Conservation (phyloP, 179 eudicot genomes). For the Amaranthus tricolor region DNA sequence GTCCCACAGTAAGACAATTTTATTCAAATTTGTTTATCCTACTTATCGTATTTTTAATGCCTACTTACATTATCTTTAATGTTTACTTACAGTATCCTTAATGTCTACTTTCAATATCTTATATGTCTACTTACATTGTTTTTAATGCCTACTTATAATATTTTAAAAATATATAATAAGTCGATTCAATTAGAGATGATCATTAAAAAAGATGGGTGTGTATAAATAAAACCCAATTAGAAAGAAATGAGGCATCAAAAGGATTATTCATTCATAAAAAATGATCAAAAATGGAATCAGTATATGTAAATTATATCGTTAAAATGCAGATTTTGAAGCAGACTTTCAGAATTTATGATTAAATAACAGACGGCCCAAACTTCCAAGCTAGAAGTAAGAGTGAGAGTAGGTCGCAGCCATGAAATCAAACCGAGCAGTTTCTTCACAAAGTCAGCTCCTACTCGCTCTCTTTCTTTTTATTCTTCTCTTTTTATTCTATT, state of each 20-base stretch:
- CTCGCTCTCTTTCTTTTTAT: slow-evolving; percentile 1
- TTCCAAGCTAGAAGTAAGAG: slow-evolving; percentile 1
- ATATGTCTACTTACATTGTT: no score
- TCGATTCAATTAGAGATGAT: no score
- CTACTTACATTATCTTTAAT: no score
- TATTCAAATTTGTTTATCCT: no score
- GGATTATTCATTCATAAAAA: neutral
- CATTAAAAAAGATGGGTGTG: no score
- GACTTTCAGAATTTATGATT: slow-evolving; percentile 17
- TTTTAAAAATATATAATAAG: no score
- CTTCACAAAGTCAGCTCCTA: slow-evolving; percentile 20
- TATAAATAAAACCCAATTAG: neutral
- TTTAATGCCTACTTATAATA: no score
- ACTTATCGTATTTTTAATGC: no score
- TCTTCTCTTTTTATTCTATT: neutral
- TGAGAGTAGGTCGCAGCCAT: slow-evolving; percentile 12
- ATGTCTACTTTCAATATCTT: no score
- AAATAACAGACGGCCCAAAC: slow-evolving; percentile 15
- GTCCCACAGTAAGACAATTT: no score
- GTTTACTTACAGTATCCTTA: no score
- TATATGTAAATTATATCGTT: neutral
- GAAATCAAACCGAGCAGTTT: neutral
- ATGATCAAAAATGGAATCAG: neutral
- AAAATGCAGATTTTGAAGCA: slow-evolving; percentile 5
- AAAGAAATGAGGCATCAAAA: neutral